Base-by-base conservation (phyloP, 371 early-diverging fungal species). In the Rhizopus stolonifer region DNA sequence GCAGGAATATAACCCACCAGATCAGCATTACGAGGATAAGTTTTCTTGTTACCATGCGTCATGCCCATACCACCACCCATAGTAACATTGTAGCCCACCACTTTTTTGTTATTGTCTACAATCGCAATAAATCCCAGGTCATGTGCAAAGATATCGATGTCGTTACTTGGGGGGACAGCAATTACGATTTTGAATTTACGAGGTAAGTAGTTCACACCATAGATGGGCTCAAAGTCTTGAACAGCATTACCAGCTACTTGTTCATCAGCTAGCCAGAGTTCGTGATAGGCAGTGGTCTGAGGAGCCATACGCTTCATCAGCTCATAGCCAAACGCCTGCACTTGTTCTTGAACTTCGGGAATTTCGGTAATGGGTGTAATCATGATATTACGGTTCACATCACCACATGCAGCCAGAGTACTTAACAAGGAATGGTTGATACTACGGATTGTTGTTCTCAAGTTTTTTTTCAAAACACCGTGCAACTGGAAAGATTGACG, bases 61-160 rank as follows among this genome's bases (percentile, higher is more conserved):
- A 88, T 88, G 63, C 96, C 96, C 96, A 95, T 94, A 56, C 96
- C 96, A 67, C 96, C 96, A 66, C 96, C 96, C 44, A 95, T 89
- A 32, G 90, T 87, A 29, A 94, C 89, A 67, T 93, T 95, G 82
- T 89, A 95, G 47, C 96, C 96, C 36, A 88, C 71, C 42, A 95
- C 80, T 50, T 71, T 61, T 64, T 84, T 80, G 46, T 54, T 44
- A 61, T 79, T 83, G 42, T 87, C 81, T 32, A 90, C 79, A 64
- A 95, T 89, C 50, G 94, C 94, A 62, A 94, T 90, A 69, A 72
- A 92, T 45, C 96, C 96, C 51, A 95, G 82, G 72, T 94, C 94
- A 70, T 95, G 91, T 34, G 96, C 94, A 68, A 88, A 90, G 38
- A 95, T 90, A 65, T 95, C 96, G 13, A 94, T 94, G 70, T 95